Evolutionary conservation across 2,329 filamentous ascomycete species (phyloP), one percentile per base, ranked within the genome.

Genomic region (Microsporum ferrugineum): DNA sequence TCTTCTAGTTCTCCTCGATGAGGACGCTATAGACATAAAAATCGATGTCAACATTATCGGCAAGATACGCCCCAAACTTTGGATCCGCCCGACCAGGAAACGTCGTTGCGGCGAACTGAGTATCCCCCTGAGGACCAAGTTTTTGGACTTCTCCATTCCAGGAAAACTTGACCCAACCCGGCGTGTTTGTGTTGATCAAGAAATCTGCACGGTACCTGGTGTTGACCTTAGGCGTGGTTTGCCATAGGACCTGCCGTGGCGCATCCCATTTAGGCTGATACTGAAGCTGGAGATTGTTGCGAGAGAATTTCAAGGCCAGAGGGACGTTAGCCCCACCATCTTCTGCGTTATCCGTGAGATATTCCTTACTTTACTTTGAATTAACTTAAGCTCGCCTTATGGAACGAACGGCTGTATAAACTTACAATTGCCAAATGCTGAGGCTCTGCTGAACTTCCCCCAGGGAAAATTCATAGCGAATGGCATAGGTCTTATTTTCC

Each of bases 1-100:
- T 4, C 31, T 23, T 31, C 38, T 57, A 60, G 27, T 38, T 55
- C 59, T 63, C 62, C 29, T 63, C 57, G 45, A 63, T 61, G 14
- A 56, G 56, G 10, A 61, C 57, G 27, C 39, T 27, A 45, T 63
- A 63, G 27, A 63, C 60, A 47, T 60, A 63, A 12, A 49, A 51
- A 39, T 63, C 62, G 29, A 63, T 51, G 41, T 63, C 57, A 10
- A 63, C 39, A 43, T 59, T 39, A 2, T 57, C 56, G 2, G 59
- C 62, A 29, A 59, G 31, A n/a, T 63, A 63, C 12, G 62, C 62
- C 5, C 62, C 62, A 34, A 63, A 63, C 47, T 63, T 63, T 14
- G 62, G 62, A 53, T 63, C 62, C 38, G 62, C 31, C 10, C 60
- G 59, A 6, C 62, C 62, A 29, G 62, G 62, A 23, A 63, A 63